Conservation (phyloP, 305 asterid species). For the Stenogyne calaminthoides region DNA sequence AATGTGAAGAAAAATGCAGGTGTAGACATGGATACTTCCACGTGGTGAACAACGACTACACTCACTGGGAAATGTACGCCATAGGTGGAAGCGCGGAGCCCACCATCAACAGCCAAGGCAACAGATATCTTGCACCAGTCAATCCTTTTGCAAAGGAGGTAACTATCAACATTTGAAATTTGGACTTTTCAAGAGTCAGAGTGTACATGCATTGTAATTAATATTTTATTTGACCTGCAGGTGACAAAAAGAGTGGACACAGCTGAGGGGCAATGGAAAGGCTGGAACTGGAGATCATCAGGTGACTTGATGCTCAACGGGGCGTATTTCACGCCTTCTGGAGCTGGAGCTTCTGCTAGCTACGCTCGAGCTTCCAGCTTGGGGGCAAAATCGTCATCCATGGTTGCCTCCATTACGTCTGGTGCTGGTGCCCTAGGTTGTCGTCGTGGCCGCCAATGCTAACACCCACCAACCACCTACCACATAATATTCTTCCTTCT, state of each 20-base stretch:
- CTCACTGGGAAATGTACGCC: constrained; percentile 99
- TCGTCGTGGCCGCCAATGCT: constrained; percentile 76
- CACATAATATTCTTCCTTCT: constrained; percentile 19
- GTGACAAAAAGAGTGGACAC: constrained; percentile 91
- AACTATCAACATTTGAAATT: constrained; percentile 12
- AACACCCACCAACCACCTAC: constrained; percentile 5
- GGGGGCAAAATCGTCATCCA: constrained; percentile 82
- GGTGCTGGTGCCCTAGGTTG: constrained; percentile 82
- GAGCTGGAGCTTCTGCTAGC: constrained; percentile 87
- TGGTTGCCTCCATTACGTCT: constrained; percentile 70
- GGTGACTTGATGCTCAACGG: constrained; percentile 95
- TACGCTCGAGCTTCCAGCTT: constrained; percentile 91
- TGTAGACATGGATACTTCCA: constrained; percentile 97
- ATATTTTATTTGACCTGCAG: constrained; percentile 39
- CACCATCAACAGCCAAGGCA: constrained; percentile 97
- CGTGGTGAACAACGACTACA: constrained; percentile 96
- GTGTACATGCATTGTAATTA: background rate
- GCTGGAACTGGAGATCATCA: constrained; percentile 96
- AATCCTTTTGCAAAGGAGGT: constrained; percentile 94
- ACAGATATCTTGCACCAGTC: constrained; percentile 83
- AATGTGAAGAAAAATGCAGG: constrained; percentile 42
- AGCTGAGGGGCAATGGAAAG: constrained; percentile 52
- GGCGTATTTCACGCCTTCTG: constrained; percentile 89
- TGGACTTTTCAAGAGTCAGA: background rate
- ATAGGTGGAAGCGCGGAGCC: constrained; percentile 96